These are phyloP conservation scores for Metarhizium sp. DNA, from an alignment of 2,329 filamentous ascomycete species.

Conservation along the genomic window DNA sequence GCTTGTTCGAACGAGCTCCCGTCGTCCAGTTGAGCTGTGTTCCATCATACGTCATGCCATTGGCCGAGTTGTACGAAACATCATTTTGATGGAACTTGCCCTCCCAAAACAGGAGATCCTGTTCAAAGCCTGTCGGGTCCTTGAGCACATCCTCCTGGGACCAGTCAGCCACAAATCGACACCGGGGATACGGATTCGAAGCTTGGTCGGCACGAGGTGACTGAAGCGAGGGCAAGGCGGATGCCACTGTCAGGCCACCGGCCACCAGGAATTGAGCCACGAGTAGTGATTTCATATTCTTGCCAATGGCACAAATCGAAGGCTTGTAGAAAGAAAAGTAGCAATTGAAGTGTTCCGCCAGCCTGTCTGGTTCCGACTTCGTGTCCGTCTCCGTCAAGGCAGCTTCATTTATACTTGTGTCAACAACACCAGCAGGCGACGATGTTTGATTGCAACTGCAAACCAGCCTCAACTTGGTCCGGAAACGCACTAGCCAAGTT, in stretches of 20 bases:
- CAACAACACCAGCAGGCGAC: no score
- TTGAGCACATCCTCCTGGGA: constrained; percentile 18
- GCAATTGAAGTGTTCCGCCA: no score
- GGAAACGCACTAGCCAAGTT: no score
- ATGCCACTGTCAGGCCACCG: background rate
- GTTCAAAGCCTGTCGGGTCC: constrained; percentile 21
- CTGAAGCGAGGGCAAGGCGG: background rate
- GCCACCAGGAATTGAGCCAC: background rate
- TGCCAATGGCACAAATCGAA: background rate
- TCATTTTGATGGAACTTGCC: constrained; percentile 33
- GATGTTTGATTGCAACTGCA: no score
- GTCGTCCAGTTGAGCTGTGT: constrained; percentile 28
- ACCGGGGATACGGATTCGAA: constrained; percentile 13
- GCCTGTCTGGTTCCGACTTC: no score
- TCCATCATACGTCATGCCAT: constrained; percentile 33
- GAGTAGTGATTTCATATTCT: background rate
- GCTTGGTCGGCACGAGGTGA: background rate
- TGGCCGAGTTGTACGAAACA: constrained; percentile 28
- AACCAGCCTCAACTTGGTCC: no score
- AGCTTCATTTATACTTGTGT: no score
- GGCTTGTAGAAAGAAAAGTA: no score
- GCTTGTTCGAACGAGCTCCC: constrained; percentile 23
- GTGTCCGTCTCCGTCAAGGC: no score
- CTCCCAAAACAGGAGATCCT: constrained; percentile 32
- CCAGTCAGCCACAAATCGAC: constrained; percentile 21